phyloP scores from a whole-genome alignment of 495 filamentous ascomycete genomes.

The Durotheca rogersii region DNA sequence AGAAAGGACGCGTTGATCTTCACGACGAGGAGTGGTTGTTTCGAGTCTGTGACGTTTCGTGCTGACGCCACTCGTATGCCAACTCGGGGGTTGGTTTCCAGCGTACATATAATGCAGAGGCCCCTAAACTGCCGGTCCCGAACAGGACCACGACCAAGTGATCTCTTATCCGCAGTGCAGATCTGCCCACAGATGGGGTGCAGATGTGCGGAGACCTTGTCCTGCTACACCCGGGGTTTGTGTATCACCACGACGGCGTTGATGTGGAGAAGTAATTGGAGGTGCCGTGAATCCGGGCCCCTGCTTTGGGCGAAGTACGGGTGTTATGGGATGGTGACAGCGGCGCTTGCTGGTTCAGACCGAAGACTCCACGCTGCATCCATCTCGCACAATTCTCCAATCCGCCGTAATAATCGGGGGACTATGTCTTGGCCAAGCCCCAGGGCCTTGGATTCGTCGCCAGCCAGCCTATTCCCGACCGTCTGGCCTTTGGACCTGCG shows the following conservation, averaged over 20 bases:
- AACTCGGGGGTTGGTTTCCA: not conserved
- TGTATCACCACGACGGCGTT: slow-evolving; percentile 14
- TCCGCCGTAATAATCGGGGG: slow-evolving; percentile 10
- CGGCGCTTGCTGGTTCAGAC: slow-evolving; percentile 5
- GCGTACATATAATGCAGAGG: not conserved
- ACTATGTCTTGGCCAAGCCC: slow-evolving; percentile 15
- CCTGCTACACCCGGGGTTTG: slow-evolving; percentile 4
- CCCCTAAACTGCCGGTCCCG: not conserved
- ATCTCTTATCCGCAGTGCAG: too few relatives aligned
- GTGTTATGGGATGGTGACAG: not conserved
- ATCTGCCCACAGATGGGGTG: not conserved
- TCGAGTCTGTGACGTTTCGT: not conserved
- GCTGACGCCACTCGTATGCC: not conserved
- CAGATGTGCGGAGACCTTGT: slow-evolving; percentile 6
- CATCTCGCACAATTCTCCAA: slow-evolving; percentile 28
- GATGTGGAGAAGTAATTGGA: slow-evolving; percentile 13
- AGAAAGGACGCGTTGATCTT: too few relatives aligned
- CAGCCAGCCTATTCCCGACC: slow-evolving; percentile 1
- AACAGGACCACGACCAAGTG: not conserved
- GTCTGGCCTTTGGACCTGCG: slow-evolving; percentile 12
- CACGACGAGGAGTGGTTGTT: too few relatives aligned
- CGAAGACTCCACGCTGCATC: slow-evolving; percentile 5
- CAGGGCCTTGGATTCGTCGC: slow-evolving; percentile 13
- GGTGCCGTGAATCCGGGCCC: slow-evolving; percentile 6
- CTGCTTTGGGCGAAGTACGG: slow-evolving; percentile 2